A percentile compares a stretch with the other conserved stretches of the same genome.
These are phyloP conservation scores for Metarhizium album DNA, from an alignment of 2,329 filamentous ascomycete genomes.

Conservation along the genomic window DNA sequence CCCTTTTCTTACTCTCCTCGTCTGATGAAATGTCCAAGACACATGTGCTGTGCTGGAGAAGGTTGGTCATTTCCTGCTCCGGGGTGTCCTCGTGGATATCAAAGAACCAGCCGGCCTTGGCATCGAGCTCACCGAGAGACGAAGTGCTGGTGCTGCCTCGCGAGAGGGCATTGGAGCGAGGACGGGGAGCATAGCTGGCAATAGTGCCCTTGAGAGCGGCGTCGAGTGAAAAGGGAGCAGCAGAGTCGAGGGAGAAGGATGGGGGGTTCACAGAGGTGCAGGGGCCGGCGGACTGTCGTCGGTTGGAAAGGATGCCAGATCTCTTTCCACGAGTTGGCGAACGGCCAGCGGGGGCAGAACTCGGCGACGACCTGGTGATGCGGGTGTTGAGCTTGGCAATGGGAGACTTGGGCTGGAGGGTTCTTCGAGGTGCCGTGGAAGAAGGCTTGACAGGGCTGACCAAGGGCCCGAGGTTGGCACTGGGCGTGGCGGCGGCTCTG, in stretches of 20 bases:
- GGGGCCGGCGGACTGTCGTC: conserved; percentile 52
- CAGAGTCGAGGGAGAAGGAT: conserved; percentile 40
- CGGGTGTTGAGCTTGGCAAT: conserved; percentile 32
- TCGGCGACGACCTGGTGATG: conserved; percentile 38
- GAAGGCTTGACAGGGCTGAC: conserved; percentile 21
- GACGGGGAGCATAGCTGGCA: conserved; percentile 43
- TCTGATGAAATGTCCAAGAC: conserved; percentile 84
- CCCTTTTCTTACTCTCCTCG: conserved; percentile 56
- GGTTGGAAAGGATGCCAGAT: conserved; percentile 55
- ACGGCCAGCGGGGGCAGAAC: conserved; percentile 64
- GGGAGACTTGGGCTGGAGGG: conserved; percentile 44
- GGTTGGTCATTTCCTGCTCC: conserved; percentile 82
- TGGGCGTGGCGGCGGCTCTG: conserved; percentile 25
- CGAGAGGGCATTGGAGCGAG: conserved; percentile 20
- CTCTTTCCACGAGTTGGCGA: conserved; percentile 66
- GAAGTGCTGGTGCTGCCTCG: conserved; percentile 15
- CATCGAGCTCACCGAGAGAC: conserved; percentile 31
- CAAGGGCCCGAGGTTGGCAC: conserved; percentile 20
- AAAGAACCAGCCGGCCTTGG: conserved; percentile 72
- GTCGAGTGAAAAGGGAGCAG: conserved; percentile 71
- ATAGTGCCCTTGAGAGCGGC: conserved; percentile 72
- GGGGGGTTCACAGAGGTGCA: conserved; percentile 64
- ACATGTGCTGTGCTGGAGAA: conserved; percentile 83
- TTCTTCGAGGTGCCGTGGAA: conserved; percentile 25
- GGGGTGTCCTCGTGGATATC: conserved; percentile 88